These are phyloP conservation scores for Yueomyces sinensis DNA, from an alignment of 805 yeast genomes.

Conservation along the genomic window DNA sequence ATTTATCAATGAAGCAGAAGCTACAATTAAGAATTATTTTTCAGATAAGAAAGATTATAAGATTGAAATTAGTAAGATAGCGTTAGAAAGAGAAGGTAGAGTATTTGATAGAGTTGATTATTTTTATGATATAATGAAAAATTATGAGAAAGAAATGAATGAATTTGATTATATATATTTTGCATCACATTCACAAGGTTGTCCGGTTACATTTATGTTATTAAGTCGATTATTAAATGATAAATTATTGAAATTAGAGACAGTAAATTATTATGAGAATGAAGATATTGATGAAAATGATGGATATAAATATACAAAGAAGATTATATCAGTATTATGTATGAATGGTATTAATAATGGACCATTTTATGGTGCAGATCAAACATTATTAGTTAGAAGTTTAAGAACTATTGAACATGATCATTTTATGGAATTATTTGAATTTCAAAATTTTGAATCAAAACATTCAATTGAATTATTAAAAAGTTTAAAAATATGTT, in stretches of 20 bases:
- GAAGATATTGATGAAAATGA: conserved; percentile 4
- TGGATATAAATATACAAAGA: conserved; percentile 12
- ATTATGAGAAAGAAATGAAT: conserved; percentile 40
- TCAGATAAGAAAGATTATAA: conserved; percentile 22
- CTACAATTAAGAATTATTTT: conserved; percentile 59
- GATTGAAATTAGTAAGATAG: conserved; percentile 70
- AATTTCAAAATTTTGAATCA: conserved; percentile 68
- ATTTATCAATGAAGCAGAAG: conserved; percentile 85
- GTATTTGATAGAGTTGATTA: conserved; percentile 75
- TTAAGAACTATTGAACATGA: conserved; percentile 84
- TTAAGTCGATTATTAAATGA: conserved; percentile 60
- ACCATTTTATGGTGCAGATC: conserved; percentile 88
- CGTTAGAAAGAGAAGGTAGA: conserved; percentile 88
- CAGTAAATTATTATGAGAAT: conserved; percentile 10
- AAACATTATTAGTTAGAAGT: conserved; percentile 70
- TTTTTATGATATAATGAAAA: conserved; percentile 56
- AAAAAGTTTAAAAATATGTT: conserved; percentile 49
- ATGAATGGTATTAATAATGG: conserved; percentile 97
- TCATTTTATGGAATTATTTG: conserved; percentile 74
- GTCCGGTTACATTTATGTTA: conserved; percentile 76
- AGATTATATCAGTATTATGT: conserved; percentile 58
- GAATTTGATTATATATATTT: conserved; percentile 80
- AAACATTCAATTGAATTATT: conserved; percentile 58
- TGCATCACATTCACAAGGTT: conserved; percentile 94
- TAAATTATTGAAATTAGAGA: conserved; percentile 30